phyloP scores from a whole-genome alignment of 371 early-diverging fungal species.

The Mucor circinelloides region DNA sequence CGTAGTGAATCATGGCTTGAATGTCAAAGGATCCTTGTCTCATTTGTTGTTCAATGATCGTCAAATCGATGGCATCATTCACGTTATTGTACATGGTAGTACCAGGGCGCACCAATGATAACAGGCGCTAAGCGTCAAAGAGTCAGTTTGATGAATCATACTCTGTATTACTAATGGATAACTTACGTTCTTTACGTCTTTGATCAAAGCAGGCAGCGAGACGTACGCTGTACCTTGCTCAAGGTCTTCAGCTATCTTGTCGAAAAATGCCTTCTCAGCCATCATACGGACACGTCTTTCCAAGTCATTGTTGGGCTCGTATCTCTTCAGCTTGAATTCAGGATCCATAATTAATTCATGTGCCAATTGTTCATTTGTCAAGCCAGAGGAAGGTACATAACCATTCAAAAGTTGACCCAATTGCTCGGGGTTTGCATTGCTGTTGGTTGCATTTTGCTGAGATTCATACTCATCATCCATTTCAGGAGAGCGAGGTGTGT shows the following conservation, averaged over 20 bases:
- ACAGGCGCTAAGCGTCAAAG: constrained; percentile 32
- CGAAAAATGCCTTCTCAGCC: constrained; percentile 70
- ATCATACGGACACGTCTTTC: constrained; percentile 57
- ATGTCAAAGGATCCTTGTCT: constrained; percentile 51
- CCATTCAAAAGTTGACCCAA: constrained; percentile 28
- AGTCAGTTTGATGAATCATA: not conserved
- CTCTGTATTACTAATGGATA: not conserved
- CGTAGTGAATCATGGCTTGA: constrained; percentile 37
- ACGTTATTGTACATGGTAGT: constrained; percentile 44
- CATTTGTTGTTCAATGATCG: constrained; percentile 61
- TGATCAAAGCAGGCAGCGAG: constrained; percentile 51
- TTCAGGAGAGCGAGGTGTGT: constrained; percentile 23
- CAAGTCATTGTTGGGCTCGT: constrained; percentile 25
- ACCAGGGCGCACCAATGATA: constrained; percentile 37
- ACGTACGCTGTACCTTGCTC: constrained; percentile 35
- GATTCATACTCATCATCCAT: constrained; percentile 2
- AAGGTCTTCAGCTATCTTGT: constrained; percentile 57
- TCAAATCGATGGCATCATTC: constrained; percentile 61
- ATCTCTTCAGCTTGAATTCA: constrained; percentile 60
- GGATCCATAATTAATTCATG: constrained; percentile 83
- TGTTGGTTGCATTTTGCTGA: not conserved
- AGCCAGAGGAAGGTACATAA: constrained; percentile 9
- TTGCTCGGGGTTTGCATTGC: constrained; percentile 20
- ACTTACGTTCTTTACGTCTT: constrained; percentile 60
- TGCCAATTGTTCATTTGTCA: constrained; percentile 71